Base-by-base conservation (phyloP, 352 stramenopile genomes). In the Pythium sp. region DNA sequence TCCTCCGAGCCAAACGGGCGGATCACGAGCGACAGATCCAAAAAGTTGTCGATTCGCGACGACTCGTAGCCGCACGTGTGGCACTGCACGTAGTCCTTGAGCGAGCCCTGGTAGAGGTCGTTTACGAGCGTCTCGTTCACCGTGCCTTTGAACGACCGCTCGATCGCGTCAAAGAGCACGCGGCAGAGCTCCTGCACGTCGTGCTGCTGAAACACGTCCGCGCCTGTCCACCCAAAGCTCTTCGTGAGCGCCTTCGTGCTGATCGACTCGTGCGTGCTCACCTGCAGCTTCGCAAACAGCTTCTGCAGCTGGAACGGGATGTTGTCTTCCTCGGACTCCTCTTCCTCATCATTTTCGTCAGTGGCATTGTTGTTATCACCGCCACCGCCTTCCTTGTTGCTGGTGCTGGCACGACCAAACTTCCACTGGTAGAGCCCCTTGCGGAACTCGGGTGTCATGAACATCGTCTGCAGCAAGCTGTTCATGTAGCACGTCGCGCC, bases 401-500 rank as follows among this genome's bases (percentile, higher is more conserved):
- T 68, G 30, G 72, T 71, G 15, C 15, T 46, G 3, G 54, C 63
- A 18, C 49, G 49, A 11, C 67, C 59, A 20, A 70, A 79, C 34
- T 73, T 75, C 81, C 84, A 95, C 56, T 82, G 72, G 70, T 97
- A 94, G 68, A 96, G 73, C 59, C 89, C 80, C 58, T 90, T 80
- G 8, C 92, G 86, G 68, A 98, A 90, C 65, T 95, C 89, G 1
- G 82, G 85, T 36, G 94, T 94, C 84, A 97, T 94, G 69, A 89
- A 98, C 77, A 98, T 90, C 67, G 86, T 95, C 79, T 98, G 92
- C 49, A 98, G 78, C 53, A 98, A 70, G 55, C 84, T 95, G 74
- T 98, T 98, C 89, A 98, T 97, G 78, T 98, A 98, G 75, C 92
- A 98, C n/a, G 91, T 98, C 15, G 90, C 91, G 24, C 90, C 92